These are phyloP conservation scores for Apiospora phragmitis DNA, from an alignment of 2,329 filamentous ascomycete genomes.

Conservation along the genomic window DNA sequence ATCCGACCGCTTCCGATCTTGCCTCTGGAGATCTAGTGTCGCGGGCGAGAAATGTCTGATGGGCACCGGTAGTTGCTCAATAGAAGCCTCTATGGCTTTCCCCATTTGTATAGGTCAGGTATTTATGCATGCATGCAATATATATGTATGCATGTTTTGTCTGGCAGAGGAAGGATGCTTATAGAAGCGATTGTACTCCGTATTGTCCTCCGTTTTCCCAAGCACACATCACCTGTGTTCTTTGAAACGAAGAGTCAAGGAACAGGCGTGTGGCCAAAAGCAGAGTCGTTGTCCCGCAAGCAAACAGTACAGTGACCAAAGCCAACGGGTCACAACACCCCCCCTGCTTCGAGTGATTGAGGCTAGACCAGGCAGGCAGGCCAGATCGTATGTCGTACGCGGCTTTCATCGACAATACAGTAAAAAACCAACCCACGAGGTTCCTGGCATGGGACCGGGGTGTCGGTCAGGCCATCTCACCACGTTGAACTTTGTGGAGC, in stretches of 20 bases:
- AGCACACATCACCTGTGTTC: neutral
- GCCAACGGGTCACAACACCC: neutral
- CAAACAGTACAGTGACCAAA: conserved; percentile 1
- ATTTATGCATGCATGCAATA: conserved; percentile 4
- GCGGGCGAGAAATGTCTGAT: neutral
- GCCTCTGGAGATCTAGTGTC: conserved; percentile 4
- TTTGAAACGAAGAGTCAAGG: conserved; percentile 3
- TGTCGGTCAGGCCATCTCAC: neutral
- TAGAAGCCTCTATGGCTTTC: neutral
- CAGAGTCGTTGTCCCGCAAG: conserved; percentile 4
- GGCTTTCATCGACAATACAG: conserved; percentile 1
- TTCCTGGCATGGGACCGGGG: conserved; percentile 4
- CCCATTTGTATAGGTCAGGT: neutral
- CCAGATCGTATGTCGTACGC: neutral
- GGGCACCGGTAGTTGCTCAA: conserved; percentile 2
- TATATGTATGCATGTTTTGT: neutral
- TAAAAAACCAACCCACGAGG: neutral
- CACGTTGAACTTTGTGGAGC: conserved; percentile 1
- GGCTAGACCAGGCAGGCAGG: neutral
- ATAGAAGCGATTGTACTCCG: neutral
- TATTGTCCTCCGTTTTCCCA: neutral
- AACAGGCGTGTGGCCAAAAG: neutral
- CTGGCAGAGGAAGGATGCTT: neutral
- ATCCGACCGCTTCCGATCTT: conserved; percentile 8
- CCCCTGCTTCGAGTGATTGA: neutral